A percentile compares a stretch with the other conserved stretches of the same genome.
These are phyloP conservation scores for Fusarium fracticaudum DNA, from an alignment of 2,329 filamentous ascomycete genomes.

Conservation along the genomic window DNA sequence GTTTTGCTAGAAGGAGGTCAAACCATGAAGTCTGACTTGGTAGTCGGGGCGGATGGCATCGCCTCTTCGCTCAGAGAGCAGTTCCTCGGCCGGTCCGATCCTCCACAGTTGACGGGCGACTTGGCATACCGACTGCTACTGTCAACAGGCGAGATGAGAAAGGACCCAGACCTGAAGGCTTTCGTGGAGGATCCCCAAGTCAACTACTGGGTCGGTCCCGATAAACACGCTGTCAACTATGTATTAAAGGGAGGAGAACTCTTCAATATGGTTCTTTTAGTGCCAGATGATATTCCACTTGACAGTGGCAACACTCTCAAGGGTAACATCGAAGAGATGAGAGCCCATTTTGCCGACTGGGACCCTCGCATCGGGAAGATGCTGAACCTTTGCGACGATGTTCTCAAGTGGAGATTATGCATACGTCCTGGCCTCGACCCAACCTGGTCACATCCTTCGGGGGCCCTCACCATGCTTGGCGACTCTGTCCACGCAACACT, in stretches of 20 bases:
- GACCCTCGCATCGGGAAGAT: constrained; percentile 67
- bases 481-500: background rate
- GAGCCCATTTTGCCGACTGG: constrained; percentile 64
- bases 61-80: constrained; percentile 1
- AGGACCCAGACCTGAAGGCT: constrained; percentile 54
- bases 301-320: background rate
- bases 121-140: constrained; percentile 65
- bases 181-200: constrained; percentile 59
- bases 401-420: constrained; percentile 69
- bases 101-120: constrained; percentile 56
- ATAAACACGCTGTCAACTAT: constrained; percentile 60
- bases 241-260: constrained; percentile 48
- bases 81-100: background rate
- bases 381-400: constrained; percentile 64
- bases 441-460: constrained; percentile 64
- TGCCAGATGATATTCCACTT: background rate
- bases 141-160: constrained; percentile 56
- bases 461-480: constrained; percentile 21
- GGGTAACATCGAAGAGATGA: constrained; percentile 53
- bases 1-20: background rate
- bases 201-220: constrained; percentile 64
- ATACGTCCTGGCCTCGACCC: constrained; percentile 62
- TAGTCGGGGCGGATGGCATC: background rate
- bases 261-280: constrained; percentile 3
- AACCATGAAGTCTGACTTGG: background rate